Evolutionary conservation across 331 rosid species (phyloP).

Genomic region (Malus hybrid): DNA sequence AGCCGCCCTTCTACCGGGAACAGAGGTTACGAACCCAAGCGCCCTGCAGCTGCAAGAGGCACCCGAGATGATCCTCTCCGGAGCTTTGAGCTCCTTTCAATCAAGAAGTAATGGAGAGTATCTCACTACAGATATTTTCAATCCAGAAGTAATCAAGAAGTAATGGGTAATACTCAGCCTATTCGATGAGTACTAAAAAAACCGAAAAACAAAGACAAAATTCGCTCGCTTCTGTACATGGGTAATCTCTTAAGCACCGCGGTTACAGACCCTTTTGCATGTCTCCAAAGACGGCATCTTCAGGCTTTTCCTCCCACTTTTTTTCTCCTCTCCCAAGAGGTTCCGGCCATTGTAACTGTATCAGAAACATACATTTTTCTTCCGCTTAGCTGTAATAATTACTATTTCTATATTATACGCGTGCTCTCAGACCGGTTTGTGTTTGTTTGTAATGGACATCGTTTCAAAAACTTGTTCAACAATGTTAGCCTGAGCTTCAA

Average conservation of each 20-base stretch:
- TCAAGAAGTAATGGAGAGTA: conserved; percentile 56
- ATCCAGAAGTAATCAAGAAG: too few species aligned
- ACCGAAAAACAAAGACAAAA: background rate
- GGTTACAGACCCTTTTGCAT: conserved; percentile 13
- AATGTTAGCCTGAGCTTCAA: background rate
- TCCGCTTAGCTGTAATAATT: conserved; percentile 9
- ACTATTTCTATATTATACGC: background rate
- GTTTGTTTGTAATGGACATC: background rate
- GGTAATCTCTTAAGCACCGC: conserved; percentile 17
- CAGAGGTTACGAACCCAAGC: conserved; percentile 59
- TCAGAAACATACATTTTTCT: conserved; percentile 6
- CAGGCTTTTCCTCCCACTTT: conserved; percentile 17
- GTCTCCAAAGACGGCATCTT: background rate
- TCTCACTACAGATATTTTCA: conserved; percentile 1
- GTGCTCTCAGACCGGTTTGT: background rate
- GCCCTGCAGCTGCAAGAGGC: conserved; percentile 42
- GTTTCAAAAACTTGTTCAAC: background rate
- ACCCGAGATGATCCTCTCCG: conserved; percentile 73
- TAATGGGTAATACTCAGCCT: conserved; percentile 12
- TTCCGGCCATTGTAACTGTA: conserved; percentile 34
- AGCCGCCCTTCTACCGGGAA: conserved; percentile 61
- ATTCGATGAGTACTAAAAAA: conserved; percentile 6
- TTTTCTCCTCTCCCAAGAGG: conserved; percentile 6
- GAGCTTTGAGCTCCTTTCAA: conserved; percentile 78
- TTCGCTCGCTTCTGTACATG: conserved; percentile 29